These are phyloP conservation scores for Arabidopsis suecica DNA, from an alignment of 345 rosid species.

Conservation along the genomic window DNA sequence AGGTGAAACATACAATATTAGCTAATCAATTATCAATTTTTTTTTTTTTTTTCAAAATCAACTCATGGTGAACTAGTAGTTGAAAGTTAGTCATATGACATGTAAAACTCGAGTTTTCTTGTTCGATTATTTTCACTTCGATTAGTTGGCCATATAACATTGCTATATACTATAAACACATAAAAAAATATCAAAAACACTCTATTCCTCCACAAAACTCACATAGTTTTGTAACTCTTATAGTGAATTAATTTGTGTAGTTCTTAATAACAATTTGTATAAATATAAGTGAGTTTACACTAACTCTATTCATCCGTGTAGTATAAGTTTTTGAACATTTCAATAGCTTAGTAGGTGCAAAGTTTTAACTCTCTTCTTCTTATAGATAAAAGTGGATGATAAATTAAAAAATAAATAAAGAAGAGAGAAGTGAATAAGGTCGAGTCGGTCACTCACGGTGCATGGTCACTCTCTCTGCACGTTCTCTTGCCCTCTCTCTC, in stretches of 20 bases:
- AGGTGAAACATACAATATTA: not conserved
- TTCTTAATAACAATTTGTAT: too few relatives aligned
- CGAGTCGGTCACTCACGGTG: conserved; percentile 49
- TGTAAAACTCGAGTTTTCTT: not conserved
- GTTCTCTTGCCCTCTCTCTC: conserved; percentile 46
- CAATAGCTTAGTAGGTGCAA: not conserved
- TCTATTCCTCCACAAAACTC: too few relatives aligned
- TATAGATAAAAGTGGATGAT: not conserved
- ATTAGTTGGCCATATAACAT: not conserved
- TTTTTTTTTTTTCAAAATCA: not conserved
- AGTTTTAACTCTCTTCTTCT: not conserved
- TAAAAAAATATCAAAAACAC: not conserved
- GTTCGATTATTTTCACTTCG: not conserved
- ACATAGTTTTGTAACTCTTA: too few relatives aligned
- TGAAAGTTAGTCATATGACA: not conserved
- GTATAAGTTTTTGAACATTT: not conserved
- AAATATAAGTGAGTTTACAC: too few relatives aligned
- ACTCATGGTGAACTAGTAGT: not conserved
- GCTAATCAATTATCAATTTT: not conserved
- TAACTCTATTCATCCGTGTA: too few relatives aligned
- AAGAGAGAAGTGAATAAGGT: conserved; percentile 30
- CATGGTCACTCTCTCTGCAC: conserved; percentile 54
- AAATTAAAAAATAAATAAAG: not conserved
- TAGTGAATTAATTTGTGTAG: too few relatives aligned
- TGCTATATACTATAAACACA: not conserved